A percentile compares a stretch with the other conserved stretches of the same genome.
Conservation (phyloP, 257 asterid species). For the Phtheirospermum japonicum region DNA sequence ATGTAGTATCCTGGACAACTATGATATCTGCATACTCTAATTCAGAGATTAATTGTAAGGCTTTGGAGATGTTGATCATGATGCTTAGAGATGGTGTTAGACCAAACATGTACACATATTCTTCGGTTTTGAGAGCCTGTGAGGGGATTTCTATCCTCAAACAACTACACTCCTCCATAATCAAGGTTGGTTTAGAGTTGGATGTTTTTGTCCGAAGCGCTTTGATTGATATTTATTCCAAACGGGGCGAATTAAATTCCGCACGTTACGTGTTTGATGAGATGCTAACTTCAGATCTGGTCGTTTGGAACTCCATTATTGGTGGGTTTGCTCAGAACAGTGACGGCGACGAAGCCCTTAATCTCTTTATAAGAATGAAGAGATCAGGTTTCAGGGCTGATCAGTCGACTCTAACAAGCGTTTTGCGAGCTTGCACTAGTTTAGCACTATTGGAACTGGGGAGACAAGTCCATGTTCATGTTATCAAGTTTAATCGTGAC, state of each 20-base stretch:
- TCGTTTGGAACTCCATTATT: conserved; percentile 83
- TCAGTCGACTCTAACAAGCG: conserved; percentile 75
- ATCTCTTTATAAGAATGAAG: conserved; percentile 72
- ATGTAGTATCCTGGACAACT: conserved; percentile 80
- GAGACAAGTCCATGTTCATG: conserved; percentile 78
- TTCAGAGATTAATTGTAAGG: conserved; percentile 38
- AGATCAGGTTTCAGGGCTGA: conserved; percentile 57
- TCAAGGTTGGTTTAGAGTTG: conserved; percentile 79
- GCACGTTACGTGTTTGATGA: conserved; percentile 59
- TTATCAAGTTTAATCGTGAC: conserved; percentile 68
- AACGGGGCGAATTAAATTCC: conserved; percentile 51
- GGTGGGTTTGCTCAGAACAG: conserved; percentile 93
- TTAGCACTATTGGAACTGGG: conserved; percentile 82
- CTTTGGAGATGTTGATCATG: conserved; percentile 58
- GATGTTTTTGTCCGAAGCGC: conserved; percentile 91
- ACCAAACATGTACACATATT: conserved; percentile 87
- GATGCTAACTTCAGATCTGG: conserved; percentile 67
- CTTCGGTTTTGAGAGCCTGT: conserved; percentile 91
- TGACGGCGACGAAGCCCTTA: conserved; percentile 68
- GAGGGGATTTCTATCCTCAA: conserved; percentile 39
- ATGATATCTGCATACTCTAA: conserved; percentile 67
- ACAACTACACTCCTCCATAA: conserved; percentile 63
- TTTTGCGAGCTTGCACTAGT: conserved; percentile 79
- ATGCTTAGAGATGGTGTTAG: conserved; percentile 76
- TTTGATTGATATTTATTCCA: conserved; percentile 64